Base-by-base conservation (phyloP, 164 flowering plant genomes). In the Chloranthus sessilifolius region DNA sequence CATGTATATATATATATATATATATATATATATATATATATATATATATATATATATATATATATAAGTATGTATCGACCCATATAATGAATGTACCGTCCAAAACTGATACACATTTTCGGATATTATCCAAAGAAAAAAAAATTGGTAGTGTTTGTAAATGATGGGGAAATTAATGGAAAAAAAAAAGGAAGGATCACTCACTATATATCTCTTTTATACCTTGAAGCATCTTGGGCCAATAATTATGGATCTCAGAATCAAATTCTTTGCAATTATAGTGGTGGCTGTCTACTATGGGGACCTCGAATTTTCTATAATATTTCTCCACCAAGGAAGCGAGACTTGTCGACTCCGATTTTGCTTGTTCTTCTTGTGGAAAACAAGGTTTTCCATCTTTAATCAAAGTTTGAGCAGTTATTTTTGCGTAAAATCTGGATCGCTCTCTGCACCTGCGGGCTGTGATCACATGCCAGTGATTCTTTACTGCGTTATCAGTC, bases 381-480 rank as follows among this genome's bases (percentile, higher is more conserved):
- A 24, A 16, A n/a, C 35, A 31, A 1, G 41, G 47, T 47, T 54
- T 52, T 27, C 53, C 21, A 11, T 49, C 58, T 19, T 43, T 37
- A 9, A 56, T 37, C 28, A 61, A 10, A 7, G 42, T 31, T 21
- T 60, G 71, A 16, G 70, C 63, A 1, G 76, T 59, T 50, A 48
- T 64, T 46, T 69, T 69, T 1, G 74, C 72, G 2, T 65, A 50
- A 60, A 64, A 60, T 44, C 63, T 65, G 5, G 77, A 76, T 46
- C 72, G 64, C 54, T 81, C 80, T 31, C 82, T 64, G 46, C 53
- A 59, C 39, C 69, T 66, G 5, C 82, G 34, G 0, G 87, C 87
- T 83, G 75, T 75, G 49, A 78, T 69, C 36, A 78, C 83, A 54
- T 82, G 85, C 88, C 88, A 82, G 28, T 82, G 88, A 50, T 82